These are phyloP conservation scores for Eucalyptus pauciflora DNA, from an alignment of 345 rosid genomes.

Conservation along the genomic window DNA sequence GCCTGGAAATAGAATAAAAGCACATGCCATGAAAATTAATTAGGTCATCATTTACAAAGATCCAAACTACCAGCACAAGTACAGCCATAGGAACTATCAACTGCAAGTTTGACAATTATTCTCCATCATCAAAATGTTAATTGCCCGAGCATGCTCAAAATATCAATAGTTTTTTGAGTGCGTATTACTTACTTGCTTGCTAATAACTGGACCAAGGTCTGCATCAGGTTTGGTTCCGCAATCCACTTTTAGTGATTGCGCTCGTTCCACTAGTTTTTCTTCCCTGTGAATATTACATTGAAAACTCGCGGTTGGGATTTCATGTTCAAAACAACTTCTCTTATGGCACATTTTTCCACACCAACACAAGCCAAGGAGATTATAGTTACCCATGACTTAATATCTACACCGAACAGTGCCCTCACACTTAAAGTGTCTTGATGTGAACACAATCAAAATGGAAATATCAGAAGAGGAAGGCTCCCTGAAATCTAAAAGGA, in stretches of 20 bases:
- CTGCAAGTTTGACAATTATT: background rate
- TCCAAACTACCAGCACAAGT: background rate
- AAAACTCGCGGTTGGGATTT: background rate
- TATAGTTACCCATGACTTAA: background rate
- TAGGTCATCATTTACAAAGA: background rate
- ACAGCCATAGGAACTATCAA: background rate
- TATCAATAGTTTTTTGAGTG: background rate
- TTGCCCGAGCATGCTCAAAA: background rate
- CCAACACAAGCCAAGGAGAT: background rate
- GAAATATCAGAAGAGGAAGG: background rate
- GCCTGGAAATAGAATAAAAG: conserved; percentile 43
- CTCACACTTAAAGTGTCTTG: background rate
- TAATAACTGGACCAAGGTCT: conserved; percentile 94
- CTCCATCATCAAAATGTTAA: background rate
- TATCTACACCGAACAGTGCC: background rate
- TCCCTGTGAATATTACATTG: conserved; percentile 32
- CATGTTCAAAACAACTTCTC: background rate
- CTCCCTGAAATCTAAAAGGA: background rate
- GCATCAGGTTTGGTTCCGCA: conserved; percentile 80
- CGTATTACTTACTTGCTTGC: conserved; percentile 45
- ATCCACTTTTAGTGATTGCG: conserved; percentile 79
- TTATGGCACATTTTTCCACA: background rate
- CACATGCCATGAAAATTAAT: background rate
- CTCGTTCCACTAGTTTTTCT: conserved; percentile 58
- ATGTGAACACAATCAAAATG: background rate